Evolutionary conservation across 73 alveolate species (phyloP), one percentile per base, ranked within the genome.

Genomic region (Symbiodinium natans): DNA sequence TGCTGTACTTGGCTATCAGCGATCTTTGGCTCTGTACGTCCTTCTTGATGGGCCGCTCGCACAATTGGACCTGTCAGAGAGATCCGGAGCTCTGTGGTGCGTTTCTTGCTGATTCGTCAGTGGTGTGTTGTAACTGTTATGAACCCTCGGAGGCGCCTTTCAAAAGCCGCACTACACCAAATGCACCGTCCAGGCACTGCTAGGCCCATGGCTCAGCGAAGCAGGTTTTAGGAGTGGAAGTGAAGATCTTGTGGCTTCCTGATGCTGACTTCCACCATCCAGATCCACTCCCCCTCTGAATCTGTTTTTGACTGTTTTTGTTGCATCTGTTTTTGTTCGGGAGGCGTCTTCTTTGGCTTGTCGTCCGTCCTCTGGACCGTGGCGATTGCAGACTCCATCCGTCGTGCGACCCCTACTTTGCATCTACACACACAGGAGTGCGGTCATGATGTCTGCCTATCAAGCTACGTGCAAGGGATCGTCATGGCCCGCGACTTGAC

Each of bases 341-440:
- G 33, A 75, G 98, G 98, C 31, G 52, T 92, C 83, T 92, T 92
- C 83, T 92, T 92, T 46, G 98, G 98, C 48, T 27, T 92, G 98
- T 92, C 98, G 31, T 92, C 98, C 63, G 33, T 92, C 75, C 82
- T 92, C 25, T 92, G 98, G 98, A 92, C 98, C 25, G 98, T 92
- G 54, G 98, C 98, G 19, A 75, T 92, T 43, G 98, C 98, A 25
- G 98, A 92, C 82, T 92, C 98, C 82, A 38, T 92, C 59, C 98
- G 98, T 9, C 98, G 98, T 2, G 39, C 0, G 92, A 31, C 83
- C 9, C 80, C 36, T 27, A 82, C 31, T 2, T 77, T 38, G 43
- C 38, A 74, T 74, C 31, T 75, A 19, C n/a, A n/a, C n/a, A n/a
- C n/a, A n/a, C n/a, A n/a, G n/a, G n/a, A n/a, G n/a, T n/a, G n/a